These are phyloP conservation scores for Metschnikowia shivogae DNA, from an alignment of 805 yeast species.

Conservation along the genomic window DNA sequence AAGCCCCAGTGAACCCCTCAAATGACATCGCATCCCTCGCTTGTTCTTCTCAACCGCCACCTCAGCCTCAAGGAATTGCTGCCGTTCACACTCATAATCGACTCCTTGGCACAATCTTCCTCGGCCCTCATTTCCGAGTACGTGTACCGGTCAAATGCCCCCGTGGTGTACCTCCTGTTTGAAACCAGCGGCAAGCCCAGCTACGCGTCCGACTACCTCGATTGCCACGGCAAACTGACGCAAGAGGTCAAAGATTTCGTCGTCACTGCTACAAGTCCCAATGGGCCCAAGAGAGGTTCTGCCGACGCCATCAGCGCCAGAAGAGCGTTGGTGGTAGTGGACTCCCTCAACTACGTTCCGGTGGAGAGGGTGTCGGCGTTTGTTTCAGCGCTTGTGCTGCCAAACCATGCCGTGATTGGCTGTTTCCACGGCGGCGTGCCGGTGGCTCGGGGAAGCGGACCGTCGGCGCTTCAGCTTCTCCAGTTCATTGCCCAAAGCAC, in stretches of 20 bases:
- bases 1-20: too few relatives aligned
- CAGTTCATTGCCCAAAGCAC: slow-evolving; percentile 73
- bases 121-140: slow-evolving; percentile 55
- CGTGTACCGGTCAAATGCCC: slow-evolving; percentile 34
- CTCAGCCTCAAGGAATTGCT: slow-evolving; percentile 67
- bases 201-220: slow-evolving; percentile 47
- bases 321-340: slow-evolving; percentile 53
- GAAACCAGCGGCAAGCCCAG: slow-evolving; percentile 57
- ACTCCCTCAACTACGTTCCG: slow-evolving; percentile 60
- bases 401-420: slow-evolving; percentile 30
- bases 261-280: slow-evolving; percentile 15
- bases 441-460: slow-evolving; percentile 42
- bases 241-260: slow-evolving; percentile 20
- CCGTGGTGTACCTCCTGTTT: slow-evolving; percentile 57
- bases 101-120: slow-evolving; percentile 69
- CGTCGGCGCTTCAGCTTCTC: slow-evolving; percentile 49
- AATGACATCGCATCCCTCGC: slow-evolving; percentile 34
- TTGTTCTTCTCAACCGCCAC: slow-evolving; percentile 61
- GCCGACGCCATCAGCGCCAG: slow-evolving; percentile 10
- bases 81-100: slow-evolving; percentile 68
- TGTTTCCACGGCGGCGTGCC: slow-evolving; percentile 38
- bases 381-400: slow-evolving; percentile 43
- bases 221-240: slow-evolving; percentile 30
- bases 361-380: slow-evolving; percentile 44
- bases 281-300: background rate